Conservation (phyloP, 805 yeast species). For the Metschnikowia reukaufii region DNA sequence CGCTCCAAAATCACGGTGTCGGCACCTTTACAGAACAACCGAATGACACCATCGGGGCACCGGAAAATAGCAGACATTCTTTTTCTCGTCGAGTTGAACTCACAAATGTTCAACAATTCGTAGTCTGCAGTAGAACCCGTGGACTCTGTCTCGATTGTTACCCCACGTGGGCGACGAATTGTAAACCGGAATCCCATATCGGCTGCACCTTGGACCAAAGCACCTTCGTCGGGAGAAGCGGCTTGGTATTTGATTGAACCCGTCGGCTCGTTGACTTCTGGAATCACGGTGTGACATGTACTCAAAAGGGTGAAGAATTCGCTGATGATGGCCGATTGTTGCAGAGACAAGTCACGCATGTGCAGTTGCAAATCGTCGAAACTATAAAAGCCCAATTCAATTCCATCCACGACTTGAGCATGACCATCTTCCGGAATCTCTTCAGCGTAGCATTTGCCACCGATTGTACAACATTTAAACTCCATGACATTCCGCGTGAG, state of each 20-base stretch:
- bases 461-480: slow-evolving; percentile 89
- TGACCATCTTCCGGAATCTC: slow-evolving; percentile 89
- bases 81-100: slow-evolving; percentile 95
- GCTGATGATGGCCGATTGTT: slow-evolving; percentile 52
- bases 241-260: slow-evolving; percentile 90
- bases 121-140: slow-evolving; percentile 57
- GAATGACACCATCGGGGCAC: slow-evolving; percentile 89
- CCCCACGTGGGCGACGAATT: slow-evolving; percentile 80
- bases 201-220: slow-evolving; percentile 96
- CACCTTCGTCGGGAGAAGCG: slow-evolving; percentile 99
- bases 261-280: slow-evolving; percentile 62
- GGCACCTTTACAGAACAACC: slow-evolving; percentile 94
- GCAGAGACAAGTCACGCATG: slow-evolving; percentile 45
- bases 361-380: slow-evolving; percentile 61
- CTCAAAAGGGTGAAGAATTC: slow-evolving; percentile 83
- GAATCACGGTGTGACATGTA: slow-evolving; percentile 96
- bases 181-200: slow-evolving; percentile 79
- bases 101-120: slow-evolving; percentile 87
- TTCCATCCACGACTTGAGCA: slow-evolving; percentile 70
- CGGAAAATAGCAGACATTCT: slow-evolving; percentile 95
- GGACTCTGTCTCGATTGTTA: slow-evolving; percentile 56
- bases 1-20: slow-evolving; percentile 94
- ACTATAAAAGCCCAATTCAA: slow-evolving; percentile 74
- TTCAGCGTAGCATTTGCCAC: slow-evolving; percentile 83
- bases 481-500: slow-evolving; percentile 96